Evolutionary conservation across 495 filamentous ascomycete species (phyloP), one percentile per base, ranked within the genome.

Genomic region (Hypoxylon cercidicola): DNA sequence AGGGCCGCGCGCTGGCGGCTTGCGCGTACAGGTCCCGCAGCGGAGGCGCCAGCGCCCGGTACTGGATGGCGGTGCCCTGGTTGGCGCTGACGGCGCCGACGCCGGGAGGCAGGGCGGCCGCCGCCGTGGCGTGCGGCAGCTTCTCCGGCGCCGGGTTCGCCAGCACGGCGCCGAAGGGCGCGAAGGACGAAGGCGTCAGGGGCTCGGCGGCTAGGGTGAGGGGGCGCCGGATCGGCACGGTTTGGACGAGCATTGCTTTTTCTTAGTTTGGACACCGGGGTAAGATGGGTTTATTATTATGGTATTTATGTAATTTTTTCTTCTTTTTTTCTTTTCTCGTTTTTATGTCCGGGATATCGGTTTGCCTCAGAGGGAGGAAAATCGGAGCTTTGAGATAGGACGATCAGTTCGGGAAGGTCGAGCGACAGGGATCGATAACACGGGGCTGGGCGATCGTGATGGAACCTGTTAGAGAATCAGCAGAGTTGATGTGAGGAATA

Each of bases 31-130:
- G 77, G 73, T 97, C 85, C 34, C 76, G 66, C 65, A 92, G 78
- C 8, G 85, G 84, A 11, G 64, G 58, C 13, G 93, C 90, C 51
- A 97, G 86, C 69, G 90, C 84, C 59, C 85, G 84, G 80, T 91
- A 94, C 78, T 96, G 97, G 68, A 92, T 82, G 4, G 95, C 94
- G 41, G 89, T 89, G 67, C 88, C 88, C 80, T 99, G 95, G 81
- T 98, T 98, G 64, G 92, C 82, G 10, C 71, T 68, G 5, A 81
- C 63, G 62, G 75, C 74, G 77, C 82, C 70, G 74, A 48, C 45
- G 37, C 55, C 67, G 23, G 70, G 63, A 13, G 64, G 41, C 7
- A 53, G 76, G 73, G 44, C 73, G 25, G 44, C 48, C 45, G 41
- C 60, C 46, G 44, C 18, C 23, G 50, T 45, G 59, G 62, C 37